These are phyloP conservation scores for Arabidopsis suecica DNA, from an alignment of 345 rosid species.

Conservation along the genomic window DNA sequence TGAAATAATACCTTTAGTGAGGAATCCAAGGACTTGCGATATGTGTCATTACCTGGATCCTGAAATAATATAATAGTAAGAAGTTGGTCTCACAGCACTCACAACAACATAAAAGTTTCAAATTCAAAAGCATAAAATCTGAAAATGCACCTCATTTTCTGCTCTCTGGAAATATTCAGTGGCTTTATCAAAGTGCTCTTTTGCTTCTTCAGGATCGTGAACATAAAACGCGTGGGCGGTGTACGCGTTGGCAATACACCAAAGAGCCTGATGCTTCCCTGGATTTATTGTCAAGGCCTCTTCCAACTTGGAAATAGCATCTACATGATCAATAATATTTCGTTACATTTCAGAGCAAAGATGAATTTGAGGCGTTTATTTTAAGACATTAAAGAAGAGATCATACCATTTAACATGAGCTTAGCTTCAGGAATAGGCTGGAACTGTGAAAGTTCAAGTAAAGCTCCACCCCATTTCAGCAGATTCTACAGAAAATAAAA, in stretches of 20 bases:
- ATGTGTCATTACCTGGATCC: conserved; percentile 89
- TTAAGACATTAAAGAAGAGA: background rate
- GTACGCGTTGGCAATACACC: conserved; percentile 93
- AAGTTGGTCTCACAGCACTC: conserved; percentile 1
- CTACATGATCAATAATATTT: conserved; percentile 42
- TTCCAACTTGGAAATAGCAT: conserved; percentile 83
- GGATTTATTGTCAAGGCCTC: conserved; percentile 75
- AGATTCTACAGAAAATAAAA: conserved; percentile 47
- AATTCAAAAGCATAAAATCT: background rate
- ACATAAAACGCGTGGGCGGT: conserved; percentile 78
- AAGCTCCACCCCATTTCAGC: conserved; percentile 59
- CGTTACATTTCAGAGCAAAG: background rate
- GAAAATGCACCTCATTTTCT: conserved; percentile 60
- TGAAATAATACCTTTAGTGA: conserved; percentile 64
- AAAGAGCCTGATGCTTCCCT: conserved; percentile 70
- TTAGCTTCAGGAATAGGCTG: conserved; percentile 54
- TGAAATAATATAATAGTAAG: conserved; percentile 32
- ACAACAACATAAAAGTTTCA: background rate
- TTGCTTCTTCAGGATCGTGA: conserved; percentile 66
- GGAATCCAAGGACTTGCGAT: conserved; percentile 79
- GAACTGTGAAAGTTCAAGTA: conserved; percentile 70
- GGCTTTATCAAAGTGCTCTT: conserved; percentile 68
- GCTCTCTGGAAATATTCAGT: conserved; percentile 71
- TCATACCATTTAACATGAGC: conserved; percentile 48
- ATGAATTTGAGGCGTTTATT: too few species aligned